phyloP scores from a whole-genome alignment of 176 grass and related monocot species.

The Zoysia pacifica region DNA sequence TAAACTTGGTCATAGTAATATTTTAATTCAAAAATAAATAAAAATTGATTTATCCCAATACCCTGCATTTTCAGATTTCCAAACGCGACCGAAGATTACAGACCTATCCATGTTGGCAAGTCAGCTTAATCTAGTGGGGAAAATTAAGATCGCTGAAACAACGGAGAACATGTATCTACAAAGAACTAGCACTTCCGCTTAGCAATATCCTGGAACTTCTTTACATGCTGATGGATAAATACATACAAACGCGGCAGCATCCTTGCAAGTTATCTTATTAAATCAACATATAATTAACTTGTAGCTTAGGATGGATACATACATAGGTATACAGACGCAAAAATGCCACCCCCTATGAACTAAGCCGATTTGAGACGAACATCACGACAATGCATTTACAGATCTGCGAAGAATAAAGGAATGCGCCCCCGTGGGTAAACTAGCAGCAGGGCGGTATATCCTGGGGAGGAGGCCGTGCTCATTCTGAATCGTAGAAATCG shows the following conservation, averaged over 20 bases:
- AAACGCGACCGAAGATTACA: too few species aligned
- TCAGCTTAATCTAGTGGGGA: background rate
- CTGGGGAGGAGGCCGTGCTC: slow-evolving; percentile 4
- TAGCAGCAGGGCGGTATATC: slow-evolving; percentile 20
- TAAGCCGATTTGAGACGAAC: slow-evolving; percentile 39
- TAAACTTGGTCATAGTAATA: too few species aligned
- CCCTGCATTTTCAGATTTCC: too few species aligned
- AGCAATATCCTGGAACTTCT: background rate
- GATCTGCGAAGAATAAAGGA: slow-evolving; percentile 81
- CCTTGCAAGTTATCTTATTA: slow-evolving; percentile 47
- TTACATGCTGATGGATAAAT: background rate
- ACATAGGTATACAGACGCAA: slow-evolving; percentile 46
- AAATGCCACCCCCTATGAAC: slow-evolving; percentile 52
- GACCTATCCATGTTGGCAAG: background rate
- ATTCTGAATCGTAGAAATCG: slow-evolving; percentile 99
- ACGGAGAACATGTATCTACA: too few species aligned
- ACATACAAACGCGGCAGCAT: background rate
- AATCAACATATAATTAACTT: slow-evolving; percentile 37
- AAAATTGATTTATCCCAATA: too few species aligned
- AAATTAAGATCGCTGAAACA: background rate
- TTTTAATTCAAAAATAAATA: too few species aligned
- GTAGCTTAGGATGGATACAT: slow-evolving; percentile 53
- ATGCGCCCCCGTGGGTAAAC: slow-evolving; percentile 52
- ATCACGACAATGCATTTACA: slow-evolving; percentile 69
- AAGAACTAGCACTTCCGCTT: too few species aligned